These are phyloP conservation scores for Cytospora schulzeri DNA, from an alignment of 2,329 filamentous ascomycete genomes.

Conservation along the genomic window DNA sequence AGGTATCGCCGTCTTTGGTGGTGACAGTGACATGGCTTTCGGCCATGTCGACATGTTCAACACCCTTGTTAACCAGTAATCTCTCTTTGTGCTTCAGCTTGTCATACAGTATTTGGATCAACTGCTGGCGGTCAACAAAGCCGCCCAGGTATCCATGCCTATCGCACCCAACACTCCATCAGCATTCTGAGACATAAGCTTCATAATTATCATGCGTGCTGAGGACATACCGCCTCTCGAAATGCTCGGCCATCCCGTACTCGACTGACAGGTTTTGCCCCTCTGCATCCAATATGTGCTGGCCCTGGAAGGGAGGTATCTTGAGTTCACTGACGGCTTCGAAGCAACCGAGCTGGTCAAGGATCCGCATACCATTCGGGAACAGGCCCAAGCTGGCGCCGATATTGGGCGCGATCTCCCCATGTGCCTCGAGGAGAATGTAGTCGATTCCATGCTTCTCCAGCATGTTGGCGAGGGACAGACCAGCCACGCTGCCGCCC, in stretches of 20 bases:
- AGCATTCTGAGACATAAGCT: no score
- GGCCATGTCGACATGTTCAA: slow-evolving; percentile 33
- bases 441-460: slow-evolving; percentile 50
- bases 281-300: no score
- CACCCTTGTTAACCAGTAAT: slow-evolving; percentile 35
- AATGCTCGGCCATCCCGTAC: no score
- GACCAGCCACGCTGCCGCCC: slow-evolving; percentile 51
- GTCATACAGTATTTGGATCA: slow-evolving; percentile 40
- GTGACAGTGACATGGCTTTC: neutral
- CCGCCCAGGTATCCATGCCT: slow-evolving; percentile 36
- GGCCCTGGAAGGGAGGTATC: neutral
- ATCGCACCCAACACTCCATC: no score
- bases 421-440: slow-evolving; percentile 48
- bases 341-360: slow-evolving; percentile 52
- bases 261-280: no score
- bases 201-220: no score
- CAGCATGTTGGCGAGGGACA: slow-evolving; percentile 46
- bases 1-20: slow-evolving; percentile 22
- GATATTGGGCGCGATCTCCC: slow-evolving; percentile 44
- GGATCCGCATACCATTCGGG: slow-evolving; percentile 45
- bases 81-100: slow-evolving; percentile 39
- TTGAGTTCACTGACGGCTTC: slow-evolving; percentile 31
- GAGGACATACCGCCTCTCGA: no score
- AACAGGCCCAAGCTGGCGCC: slow-evolving; percentile 51
- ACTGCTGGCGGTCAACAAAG: slow-evolving; percentile 41